Evolutionary conservation across 75 land plant genomes (phyloP).

Genomic region (Cunninghamia lanceolata): DNA sequence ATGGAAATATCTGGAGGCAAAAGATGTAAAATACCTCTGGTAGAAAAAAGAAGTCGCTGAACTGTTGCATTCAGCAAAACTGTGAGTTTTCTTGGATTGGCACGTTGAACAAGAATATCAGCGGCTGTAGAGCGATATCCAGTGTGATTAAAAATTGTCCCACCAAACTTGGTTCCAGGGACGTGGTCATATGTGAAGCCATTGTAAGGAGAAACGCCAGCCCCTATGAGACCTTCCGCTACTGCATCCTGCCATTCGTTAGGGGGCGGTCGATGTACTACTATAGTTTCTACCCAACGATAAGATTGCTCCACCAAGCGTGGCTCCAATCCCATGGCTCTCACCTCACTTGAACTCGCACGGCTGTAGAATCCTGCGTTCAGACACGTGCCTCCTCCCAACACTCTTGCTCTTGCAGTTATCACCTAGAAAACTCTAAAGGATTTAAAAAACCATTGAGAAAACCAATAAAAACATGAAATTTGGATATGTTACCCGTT

Average conservation of each 20-base stretch:
- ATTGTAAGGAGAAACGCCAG: constrained; percentile 34
- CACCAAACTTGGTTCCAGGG: constrained; percentile 71
- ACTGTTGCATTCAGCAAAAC: constrained; percentile 15
- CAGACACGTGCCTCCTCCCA: constrained; percentile 76
- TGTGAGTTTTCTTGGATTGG: not conserved
- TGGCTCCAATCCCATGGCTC: not conserved
- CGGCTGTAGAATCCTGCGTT: constrained; percentile 84
- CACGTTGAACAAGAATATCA: constrained; percentile 23
- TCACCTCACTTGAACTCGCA: constrained; percentile 51
- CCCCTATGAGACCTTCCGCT: constrained; percentile 52
- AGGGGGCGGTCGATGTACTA: too few relatives aligned
- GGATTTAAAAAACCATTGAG: too few relatives aligned
- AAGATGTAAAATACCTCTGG: not conserved
- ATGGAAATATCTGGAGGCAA: too few relatives aligned
- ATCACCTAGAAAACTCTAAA: constrained; percentile 17
- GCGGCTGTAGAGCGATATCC: constrained; percentile 79
- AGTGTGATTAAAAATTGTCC: constrained; percentile 60
- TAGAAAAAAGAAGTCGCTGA: constrained; percentile 39
- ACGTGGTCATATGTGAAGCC: constrained; percentile 59
- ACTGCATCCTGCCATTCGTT: constrained; percentile 45
- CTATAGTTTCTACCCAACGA: too few relatives aligned
- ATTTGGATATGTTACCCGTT: too few relatives aligned
- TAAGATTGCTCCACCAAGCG: too few relatives aligned
- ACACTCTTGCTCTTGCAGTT: constrained; percentile 61
- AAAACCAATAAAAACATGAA: too few relatives aligned